Evolutionary conservation across 179 eudicot genomes (phyloP), one percentile per base, ranked within the genome.

Genomic region (Gypsophila paniculata): DNA sequence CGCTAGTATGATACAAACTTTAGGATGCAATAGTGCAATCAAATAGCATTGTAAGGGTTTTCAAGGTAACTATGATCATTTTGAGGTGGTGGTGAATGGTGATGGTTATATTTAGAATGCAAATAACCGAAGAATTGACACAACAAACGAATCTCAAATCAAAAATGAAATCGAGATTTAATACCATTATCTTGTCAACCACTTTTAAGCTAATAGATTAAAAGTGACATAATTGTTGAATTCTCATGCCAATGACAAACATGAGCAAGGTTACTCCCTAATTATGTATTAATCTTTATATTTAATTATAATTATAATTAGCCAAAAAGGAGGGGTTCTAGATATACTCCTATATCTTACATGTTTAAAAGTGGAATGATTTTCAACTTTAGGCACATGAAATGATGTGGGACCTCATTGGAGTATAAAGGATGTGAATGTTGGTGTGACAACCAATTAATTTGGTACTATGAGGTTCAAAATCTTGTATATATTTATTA

Each of bases 371-470:
- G 68, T 51, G 72, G 69, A 65, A 49, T 65, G 75, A 61, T 74
- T 34, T 18, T 46, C n/a, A 48, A 72, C 65, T 65, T 71, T 79
- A 51, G 65, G 58, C 61, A 71, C 67, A 65, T 75, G 82, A 71
- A 39, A 11, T 42, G 11, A 14, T 29, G 72, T 54, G 74, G 78
- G 76, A 52, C 82, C 78, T 39, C 19, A 52, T 75, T 79, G 76
- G 79, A 75, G 82, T 75, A 67, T 23, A 67, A 79, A 79, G 69
- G 63, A 79, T 75, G 76, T 21, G 52, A 53, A 71, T 44, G 73
- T 79, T 72, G 69, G 75, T 72, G 74, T 74, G 72, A 22, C 59
- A 77, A 77, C 73, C 14, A 42, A 42, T 42, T 29, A 53, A 70
- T 65, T 78, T 71, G 82, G 82, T 74, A 64, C 34, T 29, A 29